phyloP scores from a whole-genome alignment of 805 yeast species.

The Zygosaccharomyces bailii region DNA sequence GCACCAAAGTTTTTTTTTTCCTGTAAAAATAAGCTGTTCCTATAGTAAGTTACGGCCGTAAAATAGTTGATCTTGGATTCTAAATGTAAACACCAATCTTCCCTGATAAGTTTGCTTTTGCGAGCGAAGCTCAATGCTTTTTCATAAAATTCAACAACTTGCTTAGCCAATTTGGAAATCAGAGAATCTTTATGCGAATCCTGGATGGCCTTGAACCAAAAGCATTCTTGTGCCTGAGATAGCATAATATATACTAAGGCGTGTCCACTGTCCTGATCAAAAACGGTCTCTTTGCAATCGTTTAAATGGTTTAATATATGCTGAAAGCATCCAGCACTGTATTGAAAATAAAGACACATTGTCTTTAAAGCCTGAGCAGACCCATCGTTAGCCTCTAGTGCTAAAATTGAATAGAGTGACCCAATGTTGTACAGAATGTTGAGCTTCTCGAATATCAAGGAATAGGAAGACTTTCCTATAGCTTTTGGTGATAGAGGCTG shows the following conservation, averaged over 20 bases:
- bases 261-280: slow-evolving; percentile 49
- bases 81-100: slow-evolving; percentile 65
- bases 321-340: slow-evolving; percentile 65
- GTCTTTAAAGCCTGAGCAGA: slow-evolving; percentile 54
- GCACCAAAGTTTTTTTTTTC: slow-evolving; percentile 54
- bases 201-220: slow-evolving; percentile 67
- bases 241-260: slow-evolving; percentile 53
- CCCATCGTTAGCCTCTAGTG: slow-evolving; percentile 42
- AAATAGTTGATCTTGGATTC: slow-evolving; percentile 62
- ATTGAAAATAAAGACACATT: slow-evolving; percentile 63
- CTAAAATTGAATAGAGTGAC: slow-evolving; percentile 57
- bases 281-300: slow-evolving; percentile 20
- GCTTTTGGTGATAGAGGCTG: slow-evolving; percentile 59
- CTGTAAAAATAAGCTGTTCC: slow-evolving; percentile 47
- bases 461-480: slow-evolving; percentile 45
- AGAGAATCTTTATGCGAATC: slow-evolving; percentile 50
- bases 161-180: slow-evolving; percentile 61
- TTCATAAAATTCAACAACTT: slow-evolving; percentile 56
- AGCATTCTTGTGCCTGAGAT: slow-evolving; percentile 85
- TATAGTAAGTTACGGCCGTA: slow-evolving; percentile 62
- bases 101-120: slow-evolving; percentile 47
- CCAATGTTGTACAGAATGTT: slow-evolving; percentile 70
- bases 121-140: slow-evolving; percentile 43
- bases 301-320: slow-evolving; percentile 28
- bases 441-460: slow-evolving; percentile 56